Percentiles rank a stretch among this genome's conserved stretches.
These are phyloP conservation scores for Trypanosoma avium DNA, from an alignment of 208 protist genomes.

Conservation along the genomic window DNA sequence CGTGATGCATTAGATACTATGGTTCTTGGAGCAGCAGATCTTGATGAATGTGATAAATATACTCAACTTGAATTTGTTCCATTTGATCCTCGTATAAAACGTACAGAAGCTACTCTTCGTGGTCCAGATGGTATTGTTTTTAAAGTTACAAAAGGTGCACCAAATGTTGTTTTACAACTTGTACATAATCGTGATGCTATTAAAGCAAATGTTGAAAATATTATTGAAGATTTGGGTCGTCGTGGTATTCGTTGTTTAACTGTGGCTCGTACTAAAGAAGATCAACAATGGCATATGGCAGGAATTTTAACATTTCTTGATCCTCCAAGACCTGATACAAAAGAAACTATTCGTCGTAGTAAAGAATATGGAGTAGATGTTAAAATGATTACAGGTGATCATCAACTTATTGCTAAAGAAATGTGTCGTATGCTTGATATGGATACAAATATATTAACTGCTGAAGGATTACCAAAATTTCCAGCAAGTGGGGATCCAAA, in stretches of 20 bases:
- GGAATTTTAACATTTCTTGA: constrained; percentile 92
- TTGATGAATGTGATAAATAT: constrained; percentile 84
- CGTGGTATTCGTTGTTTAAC: constrained; percentile 79
- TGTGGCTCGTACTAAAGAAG: constrained; percentile 53
- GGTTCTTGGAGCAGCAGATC: constrained; percentile 69
- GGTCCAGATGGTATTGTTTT: constrained; percentile 71
- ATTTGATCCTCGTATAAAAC: constrained; percentile 74
- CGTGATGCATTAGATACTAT: constrained; percentile 83
- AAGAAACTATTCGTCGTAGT: constrained; percentile 80
- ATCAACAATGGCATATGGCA: constrained; percentile 70
- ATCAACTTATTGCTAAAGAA: constrained; percentile 93
- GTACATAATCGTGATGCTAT: constrained; percentile 78
- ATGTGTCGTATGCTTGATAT: constrained; percentile 91
- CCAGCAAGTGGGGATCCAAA: constrained; percentile 40
- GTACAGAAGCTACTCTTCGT: constrained; percentile 62
- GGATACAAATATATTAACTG: constrained; percentile 84
- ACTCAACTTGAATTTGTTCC: constrained; percentile 66
- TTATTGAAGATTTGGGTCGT: constrained; percentile 63
- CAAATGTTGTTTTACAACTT: constrained; percentile 80
- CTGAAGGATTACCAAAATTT: constrained; percentile 68
- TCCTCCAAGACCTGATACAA: constrained; percentile 91
- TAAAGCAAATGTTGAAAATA: constrained; percentile 64
- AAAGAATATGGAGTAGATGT: constrained; percentile 90
- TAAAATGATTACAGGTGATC: constrained; percentile 96
- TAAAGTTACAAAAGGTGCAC: constrained; percentile 86